Base-by-base conservation (phyloP, 768 basidiomycete genomes). In the Termitomyces sp. region DNA sequence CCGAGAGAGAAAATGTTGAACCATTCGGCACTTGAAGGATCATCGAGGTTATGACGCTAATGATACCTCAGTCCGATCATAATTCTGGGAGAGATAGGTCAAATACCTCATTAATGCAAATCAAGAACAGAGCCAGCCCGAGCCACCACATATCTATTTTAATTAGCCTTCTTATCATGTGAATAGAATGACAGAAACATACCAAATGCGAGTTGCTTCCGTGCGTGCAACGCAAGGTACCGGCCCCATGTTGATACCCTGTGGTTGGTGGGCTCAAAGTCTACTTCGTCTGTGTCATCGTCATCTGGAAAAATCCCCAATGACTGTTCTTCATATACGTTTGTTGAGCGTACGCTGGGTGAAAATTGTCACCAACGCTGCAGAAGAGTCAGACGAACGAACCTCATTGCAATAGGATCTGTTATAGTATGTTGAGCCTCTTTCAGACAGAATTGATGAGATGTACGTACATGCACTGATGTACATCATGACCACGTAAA, bases 401-500 rank as follows among this genome's bases (percentile, higher is more conserved):
- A 86, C 88, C 88, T 92, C 85, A 91, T 81, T 0, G 89, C 88
- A 63, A 91, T 87, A 15, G 89, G 88, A 67, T 89, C 88, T 89
- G 50, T 8, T 34, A 49, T 16, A 1, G 41, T 45, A 10, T 10
- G 26, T 20, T 54, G 7, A 59, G 26, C 34, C 5, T 33, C 28
- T 59, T 18, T 29, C 58, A 28, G 18, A 26, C 51, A 8, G 39
- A 18, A 51, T 3, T 36, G n/a, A 37, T 24, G 42, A 33, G n/a
- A 18, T 26, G 57, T 52, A 81, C 86, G 73, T 64, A 91, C 90
- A 89, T 60, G 89, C 81, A 64, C 85, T 86, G 64, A 92, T 84
- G 66, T 90, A 93, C 94, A 96, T 98, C 94, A 94, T 96, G 65
- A 94, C 78, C 2, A 92, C 85, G 67, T 89, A 95, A 42, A 95